Base-by-base conservation (phyloP, 306 rosid species). In the Ormosia semicastrata region DNA sequence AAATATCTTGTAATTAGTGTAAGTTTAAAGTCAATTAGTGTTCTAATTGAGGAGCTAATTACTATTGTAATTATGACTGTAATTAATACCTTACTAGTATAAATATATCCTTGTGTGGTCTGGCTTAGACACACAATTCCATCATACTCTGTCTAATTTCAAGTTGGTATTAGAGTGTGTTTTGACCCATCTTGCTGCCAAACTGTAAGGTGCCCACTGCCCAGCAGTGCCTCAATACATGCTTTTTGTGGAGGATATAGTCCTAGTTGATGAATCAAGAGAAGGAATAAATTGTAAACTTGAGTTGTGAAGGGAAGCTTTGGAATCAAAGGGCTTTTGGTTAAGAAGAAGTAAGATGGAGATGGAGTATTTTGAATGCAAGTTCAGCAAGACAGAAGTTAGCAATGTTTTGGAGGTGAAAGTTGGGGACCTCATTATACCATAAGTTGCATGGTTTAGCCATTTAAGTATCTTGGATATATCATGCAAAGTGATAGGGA, bases 61-160 rank as follows among this genome's bases (percentile, higher is more conserved):
- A 70, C 30, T 46, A 56, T 70, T 46, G 32, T 46, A 43, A 44
- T 15, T 70, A 37, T 8, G 41, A 39, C 78, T 29, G 24, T 13
- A 36, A 53, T 53, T 53, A 64, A 37, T 64, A 39, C 68, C 9
- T 32, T 43, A 2, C 24, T n/a, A 34, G 18, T 59, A 4, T 71
- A 34, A 60, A 17, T 69, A 49, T 59, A 60, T 52, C 65, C 47
- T 34, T 58, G 40, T 47, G 18, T 59, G 63, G 40, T 46, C 40
- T 70, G 77, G 36, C 52, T 44, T 63, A 58, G 63, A 52, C 58
- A 58, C 58, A 70, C 33, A 46, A 80, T 70, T 59, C 41, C 71
- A 70, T 7, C 69, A 50, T 12, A 32, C 46, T 78, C 40, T 78
- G 40, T 57, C 5, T 68, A 57, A 57, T 67, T 66, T 67, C 24